Evolutionary conservation across 2,329 filamentous ascomycete species (phyloP), one percentile per base, ranked within the genome.

Genomic region (Colletotrichum sp.): DNA sequence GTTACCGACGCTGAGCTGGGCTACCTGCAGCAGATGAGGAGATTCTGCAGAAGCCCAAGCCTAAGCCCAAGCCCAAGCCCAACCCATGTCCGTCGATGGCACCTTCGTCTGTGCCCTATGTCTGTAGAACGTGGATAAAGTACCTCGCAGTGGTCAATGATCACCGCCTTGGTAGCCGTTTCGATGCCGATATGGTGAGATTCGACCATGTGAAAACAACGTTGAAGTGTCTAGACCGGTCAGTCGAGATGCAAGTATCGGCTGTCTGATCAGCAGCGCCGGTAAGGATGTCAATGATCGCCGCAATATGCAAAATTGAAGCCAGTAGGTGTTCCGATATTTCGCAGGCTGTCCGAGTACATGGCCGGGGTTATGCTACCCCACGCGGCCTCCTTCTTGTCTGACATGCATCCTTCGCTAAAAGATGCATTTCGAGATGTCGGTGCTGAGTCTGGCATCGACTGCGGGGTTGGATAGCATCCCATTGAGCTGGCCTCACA

Each of bases 221-320:
- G 15, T 61, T 30, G 27, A 52, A 30, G 48, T 27, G 58, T 34
- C 73, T 72, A 25, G 73, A 65, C 25, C 58, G n/a, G 48, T 52
- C 28, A 62, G 30, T 22, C 28, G 28, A 56, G 7, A 62, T 62
- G 64, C 64, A 58, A 30, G 22, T 22, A 3, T 62, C 27, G 64
- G 39, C 69, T 43, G 43, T 67, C 22, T 56, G 28, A 16, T 22
- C 43, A 60, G 10, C 64, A 74, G 28, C 6, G 36, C 16, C 22
- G 32, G 48, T 28, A 15, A 16, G 55, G 32, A 22, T 18, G 48
- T 58, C 43, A 64, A 34, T 52, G 32, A 39, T 65, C 58, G 32
- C 30, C 25, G 58, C 43, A 60, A 30, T 74, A 39, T 64, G 74
- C 74, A 48, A 76, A 76, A 36, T 71, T 62, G 39, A 75, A 76